Percentiles rank a stretch among this genome's conserved stretches.
Conservation (phyloP, 2,329 filamentous ascomycete species). For the Pyrenophora teres region DNA sequence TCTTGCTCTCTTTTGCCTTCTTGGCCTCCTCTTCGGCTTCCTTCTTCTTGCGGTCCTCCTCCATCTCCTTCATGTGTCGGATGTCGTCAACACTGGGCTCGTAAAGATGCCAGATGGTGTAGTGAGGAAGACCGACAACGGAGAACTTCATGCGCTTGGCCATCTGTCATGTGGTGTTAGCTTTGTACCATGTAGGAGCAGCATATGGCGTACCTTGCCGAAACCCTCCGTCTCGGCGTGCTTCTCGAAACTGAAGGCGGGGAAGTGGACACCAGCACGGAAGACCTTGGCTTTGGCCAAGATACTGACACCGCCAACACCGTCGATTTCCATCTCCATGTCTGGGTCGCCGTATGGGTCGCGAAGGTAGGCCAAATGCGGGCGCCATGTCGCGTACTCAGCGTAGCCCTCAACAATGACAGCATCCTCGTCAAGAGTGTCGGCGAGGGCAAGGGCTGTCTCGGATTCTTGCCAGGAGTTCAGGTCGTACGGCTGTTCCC, state of each 20-base stretch:
- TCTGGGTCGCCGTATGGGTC: slow-evolving; percentile 97
- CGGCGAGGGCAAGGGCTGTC: slow-evolving; percentile 88
- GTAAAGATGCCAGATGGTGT: slow-evolving; percentile 99
- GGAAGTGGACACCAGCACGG: slow-evolving; percentile 93
- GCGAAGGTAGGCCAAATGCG: slow-evolving; percentile 92
- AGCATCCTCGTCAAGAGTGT: slow-evolving; percentile 94
- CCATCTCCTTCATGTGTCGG: slow-evolving; percentile 99
- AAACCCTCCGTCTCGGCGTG: slow-evolving; percentile 98
- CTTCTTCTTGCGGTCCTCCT: slow-evolving; percentile 76
- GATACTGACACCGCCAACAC: slow-evolving; percentile 96
- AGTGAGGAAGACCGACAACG: slow-evolving; percentile 93
- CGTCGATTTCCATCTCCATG: slow-evolving; percentile 99
- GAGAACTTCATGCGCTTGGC: slow-evolving; percentile 94
- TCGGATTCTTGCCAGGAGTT: slow-evolving; percentile 99
- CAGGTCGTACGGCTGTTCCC: slow-evolving; percentile 96
- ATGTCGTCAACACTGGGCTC: slow-evolving; percentile 98
- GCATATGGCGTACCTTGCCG: slow-evolving; percentile 73
- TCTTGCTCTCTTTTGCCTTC: slow-evolving; percentile 73
- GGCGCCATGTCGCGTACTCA: slow-evolving; percentile 97
- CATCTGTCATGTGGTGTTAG: slow-evolving; percentile 67
- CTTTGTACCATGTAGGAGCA: not conserved
- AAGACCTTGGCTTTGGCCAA: slow-evolving; percentile 95
- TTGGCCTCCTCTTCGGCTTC: slow-evolving; percentile 80
- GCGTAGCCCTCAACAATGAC: slow-evolving; percentile 99
- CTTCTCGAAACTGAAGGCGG: slow-evolving; percentile 97